Evolutionary conservation across 495 filamentous ascomycete species (phyloP), one percentile per base, ranked within the genome.

Genomic region (Aspergillus bridgeri): DNA sequence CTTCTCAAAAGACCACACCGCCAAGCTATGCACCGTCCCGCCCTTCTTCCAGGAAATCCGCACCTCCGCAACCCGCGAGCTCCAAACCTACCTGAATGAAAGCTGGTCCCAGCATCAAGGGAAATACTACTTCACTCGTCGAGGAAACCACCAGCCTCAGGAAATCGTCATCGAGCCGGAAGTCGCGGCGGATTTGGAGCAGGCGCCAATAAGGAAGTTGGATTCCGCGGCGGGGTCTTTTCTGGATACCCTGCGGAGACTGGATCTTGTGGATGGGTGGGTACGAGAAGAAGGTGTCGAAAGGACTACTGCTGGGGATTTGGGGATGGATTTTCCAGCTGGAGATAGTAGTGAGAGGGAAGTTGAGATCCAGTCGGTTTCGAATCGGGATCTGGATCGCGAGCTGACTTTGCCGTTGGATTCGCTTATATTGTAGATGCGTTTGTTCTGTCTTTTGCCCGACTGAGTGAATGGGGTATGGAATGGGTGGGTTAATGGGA

Each of bases 41-140:
- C 52, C 53, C 42, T 68, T 65, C 44, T 61, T 71, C 27, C 55
- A 60, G 17, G 66, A 73, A 1, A 60, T 67, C 22, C 61, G 67
- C 25, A 48, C 52, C 21, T 61, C 67, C 20, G 73, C 70, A 8
- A 62, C 62, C 33, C 67, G 72, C 42, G 73, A 79, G 22, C 65
- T 78, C 6, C 68, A 73, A 33, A 53, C 69, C 5, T 79, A 69
- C 52, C 60, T 79, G 42, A 57, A 59, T 43, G 66, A 68, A 9
- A 74, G 65, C 53, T 78, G 72, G 74, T 75, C 72, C 13, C 53
- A 59, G 9, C 73, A 78, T 42, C 58, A 70, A 8, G 65, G 62
- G 1, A 73, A 66, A 60, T 78, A 74, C 62, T 78, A 77, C 58
- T 77, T 78, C 50, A 73, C 69, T 27, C 73, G 72, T 6, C 70